Evolutionary conservation across 306 rosid species (phyloP), one percentile per base, ranked within the genome.

Genomic region (Lotus japonicus): DNA sequence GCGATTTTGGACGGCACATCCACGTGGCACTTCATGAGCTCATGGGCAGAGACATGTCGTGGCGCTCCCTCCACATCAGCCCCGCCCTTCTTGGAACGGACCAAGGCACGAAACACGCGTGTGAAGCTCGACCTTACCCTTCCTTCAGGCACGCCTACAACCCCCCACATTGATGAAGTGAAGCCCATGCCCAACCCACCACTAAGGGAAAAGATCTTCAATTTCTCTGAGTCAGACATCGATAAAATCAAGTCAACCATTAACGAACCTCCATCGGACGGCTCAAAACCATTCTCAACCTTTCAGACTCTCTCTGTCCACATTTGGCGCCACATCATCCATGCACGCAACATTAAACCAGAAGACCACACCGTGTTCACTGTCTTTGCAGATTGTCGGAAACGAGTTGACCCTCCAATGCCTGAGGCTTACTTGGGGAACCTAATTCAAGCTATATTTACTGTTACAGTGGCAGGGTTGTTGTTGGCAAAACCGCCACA

Each of bases 11-110:
- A 91, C 5, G 97, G 97, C 0, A 85, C 91, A 0, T 74, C 96
- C 87, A 91, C 96, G 66, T 91, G 97, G 97, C 91, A 88, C 38
- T 91, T 91, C 82, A 83, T 91, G 96, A 88, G 72, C 14, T 84
- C 97, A 5, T 91, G 97, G 97, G 89, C 97, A 5, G 89, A 84
- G 70, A 61, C 83, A 21, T 88, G 96, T 52, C 13, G 64, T 0
- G 97, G 96, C 0, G 46, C 91, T 11, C 52, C 77, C 2, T 68
- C 83, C 1, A 64, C 84, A 2, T 72, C 92, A 10, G 70, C 77
- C 56, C 57, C 39, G 6, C 97, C 97, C 2, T 88, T 88, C 79
- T 75, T 85, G 4, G 91, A 91, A 5, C 84, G 97, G 11, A 83
- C 89, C 51, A 79, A 91, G 46, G 86, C 82, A 50, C 96, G 96